Evolutionary conservation across 805 yeast species (phyloP), one percentile per base, ranked within the genome.

Genomic region (Komagataella kurtzmanii): DNA sequence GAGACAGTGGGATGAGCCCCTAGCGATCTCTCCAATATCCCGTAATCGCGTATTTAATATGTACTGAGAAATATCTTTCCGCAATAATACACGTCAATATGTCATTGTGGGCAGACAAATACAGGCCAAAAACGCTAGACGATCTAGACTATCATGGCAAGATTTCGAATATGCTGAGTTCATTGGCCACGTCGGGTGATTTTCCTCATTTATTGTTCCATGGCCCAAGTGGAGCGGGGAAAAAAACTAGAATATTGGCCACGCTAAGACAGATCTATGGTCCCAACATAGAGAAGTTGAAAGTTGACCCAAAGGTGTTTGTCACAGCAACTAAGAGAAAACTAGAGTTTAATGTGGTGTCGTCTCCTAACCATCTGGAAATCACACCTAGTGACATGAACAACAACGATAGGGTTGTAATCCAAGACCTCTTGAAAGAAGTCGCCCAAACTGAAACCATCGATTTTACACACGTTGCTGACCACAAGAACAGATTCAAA

Each of bases 311-410:
- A 44, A 84, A 95, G 58, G 81, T 85, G 1, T 87, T 91, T 61
- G 80, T 79, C 40, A 85, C 95, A 0, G 65, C 79, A 3, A 74
- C 86, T 7, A 83, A 81, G 56, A 72, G 90, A 49, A 91, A 88
- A 63, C 67, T 93, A 52, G 98, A 93, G 60, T 83, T 93, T 67
- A 93, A 88, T 61, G 89, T 93, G 19, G 86, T 93, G n/a, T 85
- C 96, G 47, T 84, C 95, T 8, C 86, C 91, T 0, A 80, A 83
- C 62, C 99, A 93, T 67, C 68, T 90, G 55, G 99, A 93, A 64
- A 86, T 93, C 59, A 93, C 98, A 2, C 99, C 99, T 6, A 79
- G 93, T 54, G 99, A 93, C 67, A 84, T 93, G 83, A 98, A 98
- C 6, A 88, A 85, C 65, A 88, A 89, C 62, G 99, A 93, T 67